These are phyloP conservation scores for Arthroderma uncinatum DNA, from an alignment of 2,329 filamentous ascomycete genomes.

Conservation along the genomic window DNA sequence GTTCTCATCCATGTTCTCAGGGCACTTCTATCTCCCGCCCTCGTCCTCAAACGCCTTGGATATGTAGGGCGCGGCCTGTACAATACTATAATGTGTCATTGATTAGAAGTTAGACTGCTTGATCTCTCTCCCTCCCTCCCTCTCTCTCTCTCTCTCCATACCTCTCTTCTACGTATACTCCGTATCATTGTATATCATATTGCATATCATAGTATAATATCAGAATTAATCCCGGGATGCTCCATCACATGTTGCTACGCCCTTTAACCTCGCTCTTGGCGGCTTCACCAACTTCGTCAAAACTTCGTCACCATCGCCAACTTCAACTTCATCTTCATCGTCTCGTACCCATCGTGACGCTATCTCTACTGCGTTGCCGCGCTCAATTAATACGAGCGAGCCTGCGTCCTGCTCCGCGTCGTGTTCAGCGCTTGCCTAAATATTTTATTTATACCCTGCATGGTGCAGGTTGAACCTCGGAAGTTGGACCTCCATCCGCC, in stretches of 20 bases:
- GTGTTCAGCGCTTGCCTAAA: background rate
- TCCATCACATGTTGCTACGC: background rate
- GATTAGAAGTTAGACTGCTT: background rate
- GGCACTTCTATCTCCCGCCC: background rate
- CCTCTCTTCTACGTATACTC: too few species aligned
- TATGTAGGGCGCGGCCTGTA: background rate
- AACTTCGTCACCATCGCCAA: background rate
- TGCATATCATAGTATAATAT: too few species aligned
- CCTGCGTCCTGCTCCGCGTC: background rate
- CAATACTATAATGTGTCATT: background rate
- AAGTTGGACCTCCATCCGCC: background rate
- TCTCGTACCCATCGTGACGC: too few species aligned
- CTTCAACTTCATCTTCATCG: too few species aligned
- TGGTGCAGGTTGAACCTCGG: too few species aligned
- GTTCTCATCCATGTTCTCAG: background rate
- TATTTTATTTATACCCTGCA: too few species aligned
- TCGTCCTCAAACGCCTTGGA: too few species aligned
- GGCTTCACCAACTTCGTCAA: too few species aligned
- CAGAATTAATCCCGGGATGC: too few species aligned
- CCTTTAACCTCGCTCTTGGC: background rate
- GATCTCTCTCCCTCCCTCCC: background rate
- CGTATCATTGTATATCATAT: too few species aligned
- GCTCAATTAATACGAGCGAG: too few species aligned
- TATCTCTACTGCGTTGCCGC: too few species aligned
- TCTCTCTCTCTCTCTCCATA: background rate